Conservation (phyloP, 805 yeast species). For the Wickerhamomyces rabaulensis region DNA sequence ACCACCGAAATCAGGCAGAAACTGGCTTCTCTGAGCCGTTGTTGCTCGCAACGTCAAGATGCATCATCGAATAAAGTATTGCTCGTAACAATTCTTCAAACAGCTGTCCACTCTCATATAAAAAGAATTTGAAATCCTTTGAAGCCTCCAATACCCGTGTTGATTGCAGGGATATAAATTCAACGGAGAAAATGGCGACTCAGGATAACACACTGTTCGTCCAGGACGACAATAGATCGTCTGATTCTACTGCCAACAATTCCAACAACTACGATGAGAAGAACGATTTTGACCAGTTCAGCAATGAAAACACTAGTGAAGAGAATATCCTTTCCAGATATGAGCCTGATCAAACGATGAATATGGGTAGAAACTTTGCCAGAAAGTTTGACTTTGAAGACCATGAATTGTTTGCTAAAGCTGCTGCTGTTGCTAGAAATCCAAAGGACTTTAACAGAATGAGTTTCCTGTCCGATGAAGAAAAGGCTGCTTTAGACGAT, state of each 20-base stretch:
- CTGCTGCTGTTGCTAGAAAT: constrained; percentile 57
- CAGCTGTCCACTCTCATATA: no score
- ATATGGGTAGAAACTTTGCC: constrained; percentile 63
- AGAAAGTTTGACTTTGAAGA: constrained; percentile 37
- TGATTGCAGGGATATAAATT: no score
- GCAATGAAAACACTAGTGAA: background rate
- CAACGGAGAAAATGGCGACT: background rate
- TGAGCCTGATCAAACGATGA: constrained; percentile 53
- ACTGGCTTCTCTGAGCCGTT: background rate
- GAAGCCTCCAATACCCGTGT: no score
- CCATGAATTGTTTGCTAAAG: constrained; percentile 50
- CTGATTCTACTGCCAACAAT: background rate
- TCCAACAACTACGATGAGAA: background rate
- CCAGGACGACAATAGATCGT: background rate
- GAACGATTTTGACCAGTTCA: background rate
- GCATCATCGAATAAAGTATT: background rate
- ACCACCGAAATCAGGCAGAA: background rate
- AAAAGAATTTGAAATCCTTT: no score
- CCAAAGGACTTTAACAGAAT: constrained; percentile 55
- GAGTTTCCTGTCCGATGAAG: constrained; percentile 48
- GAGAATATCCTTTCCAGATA: constrained; percentile 46
- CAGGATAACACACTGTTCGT: background rate
- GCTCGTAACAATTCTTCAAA: background rate
- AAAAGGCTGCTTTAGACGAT: constrained; percentile 39
- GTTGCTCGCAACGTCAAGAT: background rate